Conservation (phyloP, 2,329 filamentous ascomycete genomes). For the Penicillium paneum region DNA sequence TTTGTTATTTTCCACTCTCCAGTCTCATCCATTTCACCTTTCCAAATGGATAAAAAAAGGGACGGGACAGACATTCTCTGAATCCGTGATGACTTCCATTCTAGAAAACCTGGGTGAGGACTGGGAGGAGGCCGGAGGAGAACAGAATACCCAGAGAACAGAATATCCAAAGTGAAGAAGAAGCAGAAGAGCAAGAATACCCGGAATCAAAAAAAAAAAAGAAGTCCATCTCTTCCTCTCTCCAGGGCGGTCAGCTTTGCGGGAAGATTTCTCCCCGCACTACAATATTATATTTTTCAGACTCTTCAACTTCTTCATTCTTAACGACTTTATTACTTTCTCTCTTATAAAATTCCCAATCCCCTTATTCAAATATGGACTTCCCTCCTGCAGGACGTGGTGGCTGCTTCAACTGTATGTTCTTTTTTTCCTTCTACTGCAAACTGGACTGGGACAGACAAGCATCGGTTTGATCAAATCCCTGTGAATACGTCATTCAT, state of each 20-base stretch:
- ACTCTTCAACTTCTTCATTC: conserved; percentile 11
- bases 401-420: conserved; percentile 60
- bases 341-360: neutral
- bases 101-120: neutral
- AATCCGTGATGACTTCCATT: neutral
- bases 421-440: conserved; percentile 3
- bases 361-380: conserved; percentile 46
- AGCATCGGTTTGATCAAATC: neutral
- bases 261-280: conserved; percentile 24
- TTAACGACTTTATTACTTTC: neutral
- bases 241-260: conserved; percentile 7
- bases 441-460: neutral
- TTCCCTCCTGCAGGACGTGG: conserved; percentile 47
- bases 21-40: neutral
- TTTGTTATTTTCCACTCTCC: neutral
- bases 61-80: neutral
- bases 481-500: conserved; percentile 4
- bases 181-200: neutral
- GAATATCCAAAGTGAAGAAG: neutral
- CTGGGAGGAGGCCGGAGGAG: neutral
- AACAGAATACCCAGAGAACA: neutral
- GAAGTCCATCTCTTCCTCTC: neutral
- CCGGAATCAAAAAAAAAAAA: neutral
- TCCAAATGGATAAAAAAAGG: neutral
- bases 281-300: conserved; percentile 16